A percentile compares a stretch with the other conserved stretches of the same genome.
phyloP scores from a whole-genome alignment of 805 yeast species.

The Wickerhamiella qilinensis region DNA sequence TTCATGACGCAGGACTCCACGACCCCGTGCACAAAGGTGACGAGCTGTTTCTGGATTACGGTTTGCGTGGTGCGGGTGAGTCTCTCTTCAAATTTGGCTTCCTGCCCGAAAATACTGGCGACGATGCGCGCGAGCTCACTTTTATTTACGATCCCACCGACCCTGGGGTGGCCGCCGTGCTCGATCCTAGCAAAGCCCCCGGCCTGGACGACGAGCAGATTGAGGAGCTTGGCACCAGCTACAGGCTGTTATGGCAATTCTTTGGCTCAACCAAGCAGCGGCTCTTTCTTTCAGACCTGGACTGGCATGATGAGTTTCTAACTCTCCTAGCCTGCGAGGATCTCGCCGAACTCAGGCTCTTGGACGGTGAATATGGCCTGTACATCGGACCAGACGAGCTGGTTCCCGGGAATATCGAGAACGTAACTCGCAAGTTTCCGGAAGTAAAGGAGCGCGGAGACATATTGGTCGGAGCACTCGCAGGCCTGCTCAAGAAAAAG shows the following conservation, averaged over 20 bases:
- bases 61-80: constrained; percentile 23
- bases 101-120: constrained; percentile 13
- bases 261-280: constrained; percentile 10
- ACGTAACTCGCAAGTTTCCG: not conserved
- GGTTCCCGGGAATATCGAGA: not conserved
- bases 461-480: constrained; percentile 11
- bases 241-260: constrained; percentile 14
- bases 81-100: constrained; percentile 27
- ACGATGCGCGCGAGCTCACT: not conserved
- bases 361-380: constrained; percentile 10
- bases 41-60: constrained; percentile 24
- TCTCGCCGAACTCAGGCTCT: constrained; percentile 10
- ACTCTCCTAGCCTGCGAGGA: constrained; percentile 14
- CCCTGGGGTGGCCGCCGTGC: constrained; percentile 8
- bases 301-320: constrained; percentile 15
- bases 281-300: constrained; percentile 1
- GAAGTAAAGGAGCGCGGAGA: not conserved
- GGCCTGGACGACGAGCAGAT: constrained; percentile 6
- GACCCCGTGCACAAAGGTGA: constrained; percentile 4
- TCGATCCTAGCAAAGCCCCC: constrained; percentile 11
- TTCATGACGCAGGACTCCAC: not conserved
- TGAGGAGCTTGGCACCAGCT: constrained; percentile 11
- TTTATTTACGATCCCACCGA: constrained; percentile 10
- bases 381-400: constrained; percentile 7
- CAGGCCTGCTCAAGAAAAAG: constrained; percentile 5